Conservation (phyloP, 2,329 filamentous ascomycete species). For the Zelopaecilomyces penicillatus region DNA sequence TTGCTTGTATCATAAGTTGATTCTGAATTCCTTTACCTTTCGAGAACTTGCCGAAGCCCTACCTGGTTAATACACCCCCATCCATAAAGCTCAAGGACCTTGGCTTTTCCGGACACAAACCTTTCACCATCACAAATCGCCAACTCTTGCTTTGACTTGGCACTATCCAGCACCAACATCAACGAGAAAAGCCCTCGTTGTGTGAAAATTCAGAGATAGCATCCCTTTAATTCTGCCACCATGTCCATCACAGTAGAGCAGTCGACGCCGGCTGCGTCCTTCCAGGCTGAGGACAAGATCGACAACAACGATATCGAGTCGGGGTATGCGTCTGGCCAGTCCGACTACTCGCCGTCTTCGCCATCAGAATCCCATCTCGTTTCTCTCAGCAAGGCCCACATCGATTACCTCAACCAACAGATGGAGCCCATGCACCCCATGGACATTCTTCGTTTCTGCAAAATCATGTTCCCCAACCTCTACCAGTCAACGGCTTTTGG, state of each 20-base stretch:
- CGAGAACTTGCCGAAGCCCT: too few species aligned
- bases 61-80: too few species aligned
- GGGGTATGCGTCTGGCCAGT: slow-evolving; percentile 63
- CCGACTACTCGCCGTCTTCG: slow-evolving; percentile 30
- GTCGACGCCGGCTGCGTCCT: slow-evolving; percentile 31
- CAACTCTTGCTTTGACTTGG: too few species aligned
- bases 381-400: slow-evolving; percentile 77
- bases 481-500: slow-evolving; percentile 83
- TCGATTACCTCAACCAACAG: slow-evolving; percentile 85
- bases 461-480: slow-evolving; percentile 80
- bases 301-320: slow-evolving; percentile 56
- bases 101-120: too few species aligned
- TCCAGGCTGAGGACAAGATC: slow-evolving; percentile 30
- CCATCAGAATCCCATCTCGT: slow-evolving; percentile 51
- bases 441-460: slow-evolving; percentile 89
- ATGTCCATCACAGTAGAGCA: slow-evolving; percentile 29
- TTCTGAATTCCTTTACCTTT: too few species aligned
- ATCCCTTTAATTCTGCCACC: slow-evolving; percentile 6
- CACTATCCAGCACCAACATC: too few species aligned
- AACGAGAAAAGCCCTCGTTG: too few species aligned
- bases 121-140: too few species aligned
- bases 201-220: too few species aligned
- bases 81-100: too few species aligned
- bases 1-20: too few species aligned
- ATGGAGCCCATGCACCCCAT: slow-evolving; percentile 80